Conservation (phyloP, 2,329 filamentous ascomycete genomes). For the Fusarium chuoi region DNA sequence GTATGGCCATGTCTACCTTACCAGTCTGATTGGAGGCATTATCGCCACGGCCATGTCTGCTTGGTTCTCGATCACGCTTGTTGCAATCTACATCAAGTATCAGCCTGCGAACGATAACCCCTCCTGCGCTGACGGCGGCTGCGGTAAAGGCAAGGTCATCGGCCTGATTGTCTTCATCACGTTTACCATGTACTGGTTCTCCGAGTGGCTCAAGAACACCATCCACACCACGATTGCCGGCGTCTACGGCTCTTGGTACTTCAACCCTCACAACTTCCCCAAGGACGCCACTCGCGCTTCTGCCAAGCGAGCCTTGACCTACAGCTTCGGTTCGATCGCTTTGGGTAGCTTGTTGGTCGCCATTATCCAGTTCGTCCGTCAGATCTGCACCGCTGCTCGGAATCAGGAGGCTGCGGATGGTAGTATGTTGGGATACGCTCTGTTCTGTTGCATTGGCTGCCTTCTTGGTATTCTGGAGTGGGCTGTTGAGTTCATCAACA, state of each 20-base stretch:
- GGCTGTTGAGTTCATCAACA: conserved; percentile 88
- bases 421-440: conserved; percentile 69
- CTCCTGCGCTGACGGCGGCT: conserved; percentile 68
- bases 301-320: conserved; percentile 82
- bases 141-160: conserved; percentile 80
- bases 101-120: conserved; percentile 69
- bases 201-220: conserved; percentile 93
- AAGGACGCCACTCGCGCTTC: conserved; percentile 85
- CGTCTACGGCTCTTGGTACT: conserved; percentile 95
- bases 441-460: conserved; percentile 82
- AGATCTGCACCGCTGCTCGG: conserved; percentile 82
- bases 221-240: conserved; percentile 89
- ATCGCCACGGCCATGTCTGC: conserved; percentile 79
- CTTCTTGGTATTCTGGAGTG: conserved; percentile 83
- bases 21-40: conserved; percentile 85
- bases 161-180: conserved; percentile 88
- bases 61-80: conserved; percentile 88
- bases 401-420: conserved; percentile 73
- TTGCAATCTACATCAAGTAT: conserved; percentile 87
- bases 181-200: conserved; percentile 94
- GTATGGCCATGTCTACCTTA: conserved; percentile 86
- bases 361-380: conserved; percentile 85
- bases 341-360: conserved; percentile 88
- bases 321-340: conserved; percentile 91
- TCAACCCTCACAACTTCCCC: conserved; percentile 76